Base-by-base conservation (phyloP, 1,139 yeast species). In the Kazachstania sp. region DNA sequence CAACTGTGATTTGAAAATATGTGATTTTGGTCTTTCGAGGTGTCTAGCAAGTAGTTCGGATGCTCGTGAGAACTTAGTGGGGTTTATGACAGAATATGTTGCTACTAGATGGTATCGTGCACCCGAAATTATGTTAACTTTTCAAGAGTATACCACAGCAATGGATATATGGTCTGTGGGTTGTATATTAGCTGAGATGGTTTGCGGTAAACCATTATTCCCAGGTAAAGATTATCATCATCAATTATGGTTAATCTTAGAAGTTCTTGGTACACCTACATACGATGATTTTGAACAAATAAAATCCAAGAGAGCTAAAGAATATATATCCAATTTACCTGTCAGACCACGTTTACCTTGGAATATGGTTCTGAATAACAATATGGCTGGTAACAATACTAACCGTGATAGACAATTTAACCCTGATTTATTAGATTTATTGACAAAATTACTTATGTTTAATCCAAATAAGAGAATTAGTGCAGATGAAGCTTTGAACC, bases 1-100 rank as follows among this genome's bases (percentile, higher is more conserved):
- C 30, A 87, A 88, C 62, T 90, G 97, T 68, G 97, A 88, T 68
- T 73, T 90, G 57, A 90, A 90, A 63, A 79, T 90, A 39, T 87
- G 97, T 66, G 97, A 90, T 67, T 90, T 90, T 69, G 97, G 97
- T 0, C 73, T 90, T 40, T 95, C 97, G 1, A 74, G 97, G 49
- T 84, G 86, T 11, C 60, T 79, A 30, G 95, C 95, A 16, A 86
- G 83, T 59, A 77, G 83, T 36, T 66, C 68, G 13, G 65, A 64
- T 28, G 60, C 66, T 2, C 59, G 66, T 11, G 66, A 65, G 37
- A 68, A 65, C 34, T 66, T 72, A 49, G 67, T 70, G 28, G 74
- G 74, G 16, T 73, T 75, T 54, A 71, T 79, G 74, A 82, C 88
- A 0, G 88, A 83, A 60, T 83, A 83, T 54, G 90, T 83, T 6